Evolutionary conservation across 345 rosid species (phyloP).

Genomic region (Physaria fendleri): DNA sequence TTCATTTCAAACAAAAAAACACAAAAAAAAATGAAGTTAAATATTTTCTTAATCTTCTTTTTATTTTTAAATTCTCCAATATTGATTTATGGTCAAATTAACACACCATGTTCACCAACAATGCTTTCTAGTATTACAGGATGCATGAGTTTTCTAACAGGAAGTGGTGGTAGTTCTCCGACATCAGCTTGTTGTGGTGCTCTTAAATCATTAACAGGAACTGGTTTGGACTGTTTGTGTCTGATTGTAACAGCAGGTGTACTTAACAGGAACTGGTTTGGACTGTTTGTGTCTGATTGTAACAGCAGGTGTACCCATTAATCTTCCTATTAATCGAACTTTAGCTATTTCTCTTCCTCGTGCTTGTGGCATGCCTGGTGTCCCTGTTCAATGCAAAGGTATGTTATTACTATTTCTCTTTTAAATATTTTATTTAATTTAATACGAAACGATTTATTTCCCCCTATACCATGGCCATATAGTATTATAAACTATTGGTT

Average conservation of each 20-base stretch:
- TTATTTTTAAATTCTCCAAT: slow-evolving; percentile 26
- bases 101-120: slow-evolving; percentile 46
- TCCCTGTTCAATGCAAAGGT: slow-evolving; percentile 83
- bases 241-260: slow-evolving; percentile 55
- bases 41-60: not conserved
- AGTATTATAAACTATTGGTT: no score
- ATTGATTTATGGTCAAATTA: slow-evolving; percentile 37
- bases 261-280: slow-evolving; percentile 46
- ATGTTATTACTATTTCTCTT: no score
- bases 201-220: slow-evolving; percentile 50
- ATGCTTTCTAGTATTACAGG: slow-evolving; percentile 51
- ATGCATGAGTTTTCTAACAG: slow-evolving; percentile 62
- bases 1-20: slow-evolving; percentile 9
- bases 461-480: no score
- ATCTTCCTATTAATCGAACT: slow-evolving; percentile 62
- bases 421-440: no score
- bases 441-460: no score
- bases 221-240: slow-evolving; percentile 65
- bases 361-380: slow-evolving; percentile 66
- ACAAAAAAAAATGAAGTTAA: not conserved
- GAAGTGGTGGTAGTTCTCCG: slow-evolving; percentile 57
- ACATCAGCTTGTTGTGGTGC: slow-evolving; percentile 55
- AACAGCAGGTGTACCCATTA: slow-evolving; percentile 62
- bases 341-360: slow-evolving; percentile 80
- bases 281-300: slow-evolving; percentile 68